Conservation (phyloP, 805 yeast genomes). For the Yamadazyma philogaea region DNA sequence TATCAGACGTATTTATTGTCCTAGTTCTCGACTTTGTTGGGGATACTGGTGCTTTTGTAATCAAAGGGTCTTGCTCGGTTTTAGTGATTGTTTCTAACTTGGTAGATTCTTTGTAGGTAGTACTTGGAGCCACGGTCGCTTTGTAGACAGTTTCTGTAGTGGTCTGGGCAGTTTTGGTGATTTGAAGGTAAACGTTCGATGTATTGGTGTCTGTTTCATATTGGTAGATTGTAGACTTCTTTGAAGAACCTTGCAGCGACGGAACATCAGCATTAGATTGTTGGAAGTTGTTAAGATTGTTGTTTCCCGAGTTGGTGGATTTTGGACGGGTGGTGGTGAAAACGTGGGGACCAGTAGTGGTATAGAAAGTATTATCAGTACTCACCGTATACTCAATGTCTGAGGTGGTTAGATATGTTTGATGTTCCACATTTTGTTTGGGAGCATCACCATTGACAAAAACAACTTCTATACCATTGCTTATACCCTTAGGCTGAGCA, state of each 20-base stretch:
- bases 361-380: slow-evolving; percentile 10
- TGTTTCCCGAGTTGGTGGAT: neutral
- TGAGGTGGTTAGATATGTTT: slow-evolving; percentile 18
- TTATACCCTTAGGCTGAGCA: slow-evolving; percentile 16
- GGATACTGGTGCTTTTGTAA: slow-evolving; percentile 24
- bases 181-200: slow-evolving; percentile 9
- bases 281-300: slow-evolving; percentile 1
- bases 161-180: slow-evolving; percentile 22
- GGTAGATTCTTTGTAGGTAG: slow-evolving; percentile 19
- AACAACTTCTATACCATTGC: slow-evolving; percentile 30
- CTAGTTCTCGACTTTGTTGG: slow-evolving; percentile 20
- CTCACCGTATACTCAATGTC: slow-evolving; percentile 20
- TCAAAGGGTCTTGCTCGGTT: slow-evolving; percentile 28
- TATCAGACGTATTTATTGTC: slow-evolving; percentile 13
- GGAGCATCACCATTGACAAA: slow-evolving; percentile 23
- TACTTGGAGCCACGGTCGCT: slow-evolving; percentile 24
- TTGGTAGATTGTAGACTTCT: slow-evolving; percentile 16
- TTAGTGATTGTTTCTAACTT: slow-evolving; percentile 19
- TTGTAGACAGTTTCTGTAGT: slow-evolving; percentile 28
- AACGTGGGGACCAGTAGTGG: slow-evolving; percentile 15
- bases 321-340: slow-evolving; percentile 13
- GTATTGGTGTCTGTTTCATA: slow-evolving; percentile 21
- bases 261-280: neutral
- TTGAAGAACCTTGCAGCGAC: neutral
- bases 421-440: slow-evolving; percentile 1